Evolutionary conservation across 441 rosid genomes (phyloP), one percentile per base, ranked within the genome.

Genomic region (Jatropha multifida): DNA sequence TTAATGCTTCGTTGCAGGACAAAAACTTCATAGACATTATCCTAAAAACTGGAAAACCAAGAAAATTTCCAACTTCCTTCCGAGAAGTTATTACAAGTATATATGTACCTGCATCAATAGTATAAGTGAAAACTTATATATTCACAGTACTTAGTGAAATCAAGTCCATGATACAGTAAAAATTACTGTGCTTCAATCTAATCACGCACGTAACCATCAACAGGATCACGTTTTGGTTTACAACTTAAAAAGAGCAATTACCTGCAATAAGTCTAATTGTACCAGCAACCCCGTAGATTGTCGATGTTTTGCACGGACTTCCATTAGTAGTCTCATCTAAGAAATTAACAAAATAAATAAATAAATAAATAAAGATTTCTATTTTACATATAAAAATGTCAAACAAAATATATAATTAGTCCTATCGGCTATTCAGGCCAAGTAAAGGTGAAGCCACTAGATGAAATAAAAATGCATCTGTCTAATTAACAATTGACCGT

Each of bases 261-360:
- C 99, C 99, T 83, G 97, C 94, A 41, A 95, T 79, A 77, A 95
- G 84, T 79, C 92, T 84, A 82, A 95, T 95, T 54, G 93, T 88
- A 76, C 97, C 99, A 46, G 84, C 98, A 14, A 95, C 94, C 2
- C 99, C 99, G 42, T 86, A 90, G 68, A 95, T 85, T 52, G 77
- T 85, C 51, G 90, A 88, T 59, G 86, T 82, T 82, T 73, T 90
- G 38, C 71, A 76, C 7, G 91, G 93, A 72, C 63, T 82, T 48
- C 65, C 94, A 42, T 87, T 77, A 82, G 73, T 69, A 40, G 70
- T 68, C 55, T 71, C 88, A 74, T 85, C 99, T 89, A n/a, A 85
- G 73, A 68, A 74, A 44, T 1, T 20, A 46, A 75, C 37, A 72
- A 59, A 62, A 51, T 13, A 56, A 70, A 41, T n/a, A 23, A 74